phyloP scores from a whole-genome alignment of 306 rosid species.

The Pachyrhizus erosus region DNA sequence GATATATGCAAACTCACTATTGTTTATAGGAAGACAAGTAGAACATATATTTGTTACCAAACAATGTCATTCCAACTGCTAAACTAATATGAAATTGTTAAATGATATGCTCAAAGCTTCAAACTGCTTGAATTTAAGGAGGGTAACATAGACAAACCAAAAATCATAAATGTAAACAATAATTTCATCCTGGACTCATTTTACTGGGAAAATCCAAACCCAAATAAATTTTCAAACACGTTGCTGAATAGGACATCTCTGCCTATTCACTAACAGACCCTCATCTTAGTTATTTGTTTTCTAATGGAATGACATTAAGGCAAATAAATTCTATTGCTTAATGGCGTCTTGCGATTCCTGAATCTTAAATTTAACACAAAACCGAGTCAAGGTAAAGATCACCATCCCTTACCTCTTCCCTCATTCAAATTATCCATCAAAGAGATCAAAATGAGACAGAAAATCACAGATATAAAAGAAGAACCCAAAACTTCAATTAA shows the following conservation, averaged over 20 bases:
- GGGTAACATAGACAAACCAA: slow-evolving; percentile 26
- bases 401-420: slow-evolving; percentile 27
- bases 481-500: slow-evolving; percentile 37
- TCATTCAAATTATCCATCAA: slow-evolving; percentile 28
- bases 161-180: slow-evolving; percentile 9
- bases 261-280: slow-evolving; percentile 31
- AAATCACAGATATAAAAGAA: not conserved
- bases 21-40: not conserved
- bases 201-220: slow-evolving; percentile 31
- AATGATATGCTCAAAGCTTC: slow-evolving; percentile 22
- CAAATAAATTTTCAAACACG: slow-evolving; percentile 37
- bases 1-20: not conserved
- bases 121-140: slow-evolving; percentile 32
- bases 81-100: slow-evolving; percentile 26
- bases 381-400: slow-evolving; percentile 11
- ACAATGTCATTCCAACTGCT: slow-evolving; percentile 14
- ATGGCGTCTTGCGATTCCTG: slow-evolving; percentile 12
- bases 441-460: slow-evolving; percentile 8
- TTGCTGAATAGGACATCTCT: slow-evolving; percentile 27
- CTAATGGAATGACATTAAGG: not conserved
- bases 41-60: slow-evolving; percentile 9
- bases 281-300: slow-evolving; percentile 4
- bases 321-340: slow-evolving; percentile 34
- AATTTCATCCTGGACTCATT: slow-evolving; percentile 2
- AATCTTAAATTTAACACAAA: slow-evolving; percentile 17